phyloP scores from a whole-genome alignment of 2,329 filamentous ascomycete species.

The Cylindrodendrum hubeiense region DNA sequence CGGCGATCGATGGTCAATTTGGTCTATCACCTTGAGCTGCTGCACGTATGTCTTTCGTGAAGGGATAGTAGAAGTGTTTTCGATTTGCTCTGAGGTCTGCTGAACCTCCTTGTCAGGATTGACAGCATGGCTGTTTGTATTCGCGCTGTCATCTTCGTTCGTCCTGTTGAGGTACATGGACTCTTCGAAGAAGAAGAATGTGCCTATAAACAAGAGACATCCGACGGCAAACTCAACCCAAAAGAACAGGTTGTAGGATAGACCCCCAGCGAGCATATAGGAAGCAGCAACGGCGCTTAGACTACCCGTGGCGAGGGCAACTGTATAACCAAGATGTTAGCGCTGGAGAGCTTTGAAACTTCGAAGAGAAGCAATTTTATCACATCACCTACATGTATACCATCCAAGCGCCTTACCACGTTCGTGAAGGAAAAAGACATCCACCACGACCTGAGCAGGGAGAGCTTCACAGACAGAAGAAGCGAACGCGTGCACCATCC shows the following conservation, averaged over 20 bases:
- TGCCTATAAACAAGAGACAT: neutral
- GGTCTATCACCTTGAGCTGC: neutral
- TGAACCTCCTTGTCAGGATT: neutral
- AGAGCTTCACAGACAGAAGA: constrained; percentile 2
- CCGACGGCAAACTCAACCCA: constrained; percentile 2
- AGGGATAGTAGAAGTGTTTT: neutral
- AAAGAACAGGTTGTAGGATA: neutral
- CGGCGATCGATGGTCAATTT: neutral
- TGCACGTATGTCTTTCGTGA: neutral
- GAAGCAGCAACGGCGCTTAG: neutral
- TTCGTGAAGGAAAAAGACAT: constrained; percentile 4
- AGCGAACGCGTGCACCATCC: constrained; percentile 1
- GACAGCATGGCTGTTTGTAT: neutral
- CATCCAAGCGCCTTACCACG: neutral
- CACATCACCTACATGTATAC: neutral
- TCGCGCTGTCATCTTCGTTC: neutral
- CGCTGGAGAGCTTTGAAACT: neutral
- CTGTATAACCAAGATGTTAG: neutral
- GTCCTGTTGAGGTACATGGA: neutral
- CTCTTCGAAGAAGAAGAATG: neutral
- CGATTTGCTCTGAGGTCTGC: neutral
- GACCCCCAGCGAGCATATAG: neutral
- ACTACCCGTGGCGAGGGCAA: neutral
- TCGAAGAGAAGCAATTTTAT: neutral
- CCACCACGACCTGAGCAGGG: constrained; percentile 1